A percentile compares a stretch with the other conserved stretches of the same genome.
phyloP scores from a whole-genome alignment of 2,329 filamentous ascomycete species.

The Mollisiaceae sp. region DNA sequence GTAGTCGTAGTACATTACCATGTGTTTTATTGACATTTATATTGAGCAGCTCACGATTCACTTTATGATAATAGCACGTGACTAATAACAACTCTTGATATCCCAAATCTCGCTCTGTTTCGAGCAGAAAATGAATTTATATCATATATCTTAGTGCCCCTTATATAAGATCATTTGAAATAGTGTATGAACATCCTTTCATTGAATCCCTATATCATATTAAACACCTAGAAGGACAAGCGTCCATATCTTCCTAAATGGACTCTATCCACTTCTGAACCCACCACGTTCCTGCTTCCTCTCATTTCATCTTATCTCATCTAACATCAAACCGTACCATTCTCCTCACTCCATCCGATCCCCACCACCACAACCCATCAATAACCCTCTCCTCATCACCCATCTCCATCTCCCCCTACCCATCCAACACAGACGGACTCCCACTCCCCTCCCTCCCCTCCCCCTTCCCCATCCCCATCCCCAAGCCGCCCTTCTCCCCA shows the following conservation, averaged over 20 bases:
- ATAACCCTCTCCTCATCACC: background rate
- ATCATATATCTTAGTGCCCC: no score
- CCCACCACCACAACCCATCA: background rate
- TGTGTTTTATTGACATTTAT: no score
- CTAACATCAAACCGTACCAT: background rate
- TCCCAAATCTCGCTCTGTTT: no score
- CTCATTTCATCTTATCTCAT: background rate
- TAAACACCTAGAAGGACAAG: constrained; percentile 2
- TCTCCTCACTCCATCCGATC: background rate
- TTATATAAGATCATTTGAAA: no score
- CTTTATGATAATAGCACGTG: no score
- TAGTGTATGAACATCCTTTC: background rate
- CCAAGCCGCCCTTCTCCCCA: constrained; percentile 46
- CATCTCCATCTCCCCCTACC: background rate
- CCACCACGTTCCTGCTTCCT: background rate
- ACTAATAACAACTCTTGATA: no score
- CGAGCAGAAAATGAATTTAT: no score
- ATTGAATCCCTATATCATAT: constrained; percentile 1
- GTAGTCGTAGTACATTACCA: no score
- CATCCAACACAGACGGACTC: constrained; percentile 40
- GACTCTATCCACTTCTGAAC: background rate
- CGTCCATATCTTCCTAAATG: background rate
- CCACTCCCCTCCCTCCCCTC: constrained; percentile 33
- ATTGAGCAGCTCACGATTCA: no score
- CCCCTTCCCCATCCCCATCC: background rate